These are phyloP conservation scores for Plasmodium cynomolgi DNA, from an alignment of 169 alveolate genomes.

Conservation along the genomic window DNA sequence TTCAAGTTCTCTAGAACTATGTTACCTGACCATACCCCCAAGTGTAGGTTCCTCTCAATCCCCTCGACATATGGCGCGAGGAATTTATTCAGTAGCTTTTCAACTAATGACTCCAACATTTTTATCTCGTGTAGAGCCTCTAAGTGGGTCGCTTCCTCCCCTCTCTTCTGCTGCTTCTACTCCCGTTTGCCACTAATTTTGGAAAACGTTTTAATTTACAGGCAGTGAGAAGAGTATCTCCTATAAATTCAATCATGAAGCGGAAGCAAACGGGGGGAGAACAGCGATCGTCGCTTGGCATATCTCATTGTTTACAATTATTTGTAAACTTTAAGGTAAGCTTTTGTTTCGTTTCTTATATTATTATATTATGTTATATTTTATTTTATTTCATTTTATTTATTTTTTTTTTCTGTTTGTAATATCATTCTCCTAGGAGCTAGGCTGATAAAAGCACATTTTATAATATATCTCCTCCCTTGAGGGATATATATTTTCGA, in stretches of 20 bases:
- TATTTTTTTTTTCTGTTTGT: not conserved
- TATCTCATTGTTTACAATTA: not conserved
- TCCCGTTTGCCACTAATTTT: not conserved
- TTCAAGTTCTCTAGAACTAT: constrained; percentile 85
- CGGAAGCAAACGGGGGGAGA: not conserved
- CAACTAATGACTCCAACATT: constrained; percentile 89
- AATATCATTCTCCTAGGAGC: not conserved
- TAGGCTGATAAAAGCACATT: not conserved
- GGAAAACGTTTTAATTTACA: not conserved
- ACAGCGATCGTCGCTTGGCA: not conserved
- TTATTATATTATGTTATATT: not conserved
- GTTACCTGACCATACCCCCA: constrained; percentile 91
- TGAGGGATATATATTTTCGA: not conserved
- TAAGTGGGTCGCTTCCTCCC: not conserved
- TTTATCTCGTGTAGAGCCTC: constrained; percentile 2
- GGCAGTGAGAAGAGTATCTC: not conserved
- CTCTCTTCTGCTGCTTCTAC: not conserved
- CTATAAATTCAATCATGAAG: not conserved
- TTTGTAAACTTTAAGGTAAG: not conserved
- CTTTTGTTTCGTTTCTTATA: not conserved
- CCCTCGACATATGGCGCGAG: constrained; percentile 91
- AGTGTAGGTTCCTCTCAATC: constrained; percentile 85
- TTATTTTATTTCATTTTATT: no score
- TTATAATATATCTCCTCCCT: not conserved
- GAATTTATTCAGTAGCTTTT: constrained; percentile 86